Evolutionary conservation across 768 basidiomycete genomes (phyloP).

Genomic region (Pleurotus tuber-regium): DNA sequence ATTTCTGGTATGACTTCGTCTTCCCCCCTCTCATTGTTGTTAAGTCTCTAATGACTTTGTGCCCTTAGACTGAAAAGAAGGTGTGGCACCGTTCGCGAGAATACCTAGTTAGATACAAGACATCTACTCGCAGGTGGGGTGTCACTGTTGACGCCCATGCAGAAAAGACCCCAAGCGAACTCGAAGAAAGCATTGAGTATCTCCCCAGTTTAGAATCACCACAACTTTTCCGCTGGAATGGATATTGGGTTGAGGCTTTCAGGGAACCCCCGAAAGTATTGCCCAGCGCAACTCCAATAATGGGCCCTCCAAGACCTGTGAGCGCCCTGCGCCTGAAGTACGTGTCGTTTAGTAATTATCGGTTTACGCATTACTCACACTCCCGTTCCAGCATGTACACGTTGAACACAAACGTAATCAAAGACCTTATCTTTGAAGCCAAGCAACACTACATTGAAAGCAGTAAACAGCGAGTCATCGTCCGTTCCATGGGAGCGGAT

Average conservation of each 20-base stretch:
- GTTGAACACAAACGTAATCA: background rate
- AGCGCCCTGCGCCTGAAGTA: background rate
- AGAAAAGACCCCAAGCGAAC: slow-evolving; percentile 8
- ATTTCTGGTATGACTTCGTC: slow-evolving; percentile 32
- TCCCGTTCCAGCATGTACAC: background rate
- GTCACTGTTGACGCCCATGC: slow-evolving; percentile 23
- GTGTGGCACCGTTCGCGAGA: slow-evolving; percentile 41
- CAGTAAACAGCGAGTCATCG: slow-evolving; percentile 5
- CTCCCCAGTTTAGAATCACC: slow-evolving; percentile 38
- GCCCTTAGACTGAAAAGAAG: slow-evolving; percentile 36
- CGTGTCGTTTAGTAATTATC: background rate
- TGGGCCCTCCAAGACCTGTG: background rate
- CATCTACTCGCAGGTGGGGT: slow-evolving; percentile 37
- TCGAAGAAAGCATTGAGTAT: slow-evolving; percentile 36
- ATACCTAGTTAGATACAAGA: slow-evolving; percentile 38
- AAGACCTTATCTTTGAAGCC: background rate
- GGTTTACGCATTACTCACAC: too few relatives aligned
- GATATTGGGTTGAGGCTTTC: slow-evolving; percentile 39
- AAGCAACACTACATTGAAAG: slow-evolving; percentile 4
- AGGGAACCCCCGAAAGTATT: slow-evolving; percentile 11
- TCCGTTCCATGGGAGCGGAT: background rate
- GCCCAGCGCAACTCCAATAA: background rate
- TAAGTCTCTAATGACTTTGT: background rate
- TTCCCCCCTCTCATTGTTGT: background rate
- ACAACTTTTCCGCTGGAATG: slow-evolving; percentile 43